Percentiles rank a stretch among this genome's conserved stretches.
These are phyloP conservation scores for Exophiala phaeomuriformis DNA, from an alignment of 2,329 filamentous ascomycete genomes.

Conservation along the genomic window DNA sequence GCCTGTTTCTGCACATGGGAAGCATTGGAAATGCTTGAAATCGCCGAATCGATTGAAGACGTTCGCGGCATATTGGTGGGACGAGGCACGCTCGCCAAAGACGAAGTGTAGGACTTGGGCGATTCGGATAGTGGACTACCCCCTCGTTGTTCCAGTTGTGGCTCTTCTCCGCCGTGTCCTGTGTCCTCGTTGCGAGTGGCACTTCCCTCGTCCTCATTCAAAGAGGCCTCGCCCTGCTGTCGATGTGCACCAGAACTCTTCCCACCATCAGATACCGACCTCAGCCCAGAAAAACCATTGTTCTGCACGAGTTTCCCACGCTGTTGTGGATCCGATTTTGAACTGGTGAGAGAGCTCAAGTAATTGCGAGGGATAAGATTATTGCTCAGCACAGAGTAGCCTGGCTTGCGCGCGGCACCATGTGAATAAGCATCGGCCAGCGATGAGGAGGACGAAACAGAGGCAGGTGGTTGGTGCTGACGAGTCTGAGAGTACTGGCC, in stretches of 20 bases:
- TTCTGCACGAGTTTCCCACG: not conserved
- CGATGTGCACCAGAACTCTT: conserved; percentile 3
- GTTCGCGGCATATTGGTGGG: conserved; percentile 53
- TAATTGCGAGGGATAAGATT: conserved; percentile 35
- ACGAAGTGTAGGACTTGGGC: conserved; percentile 13
- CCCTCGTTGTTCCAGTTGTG: not conserved
- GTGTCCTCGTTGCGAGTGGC: not conserved
- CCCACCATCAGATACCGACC: conserved; percentile 8
- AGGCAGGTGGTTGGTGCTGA: conserved; percentile 18
- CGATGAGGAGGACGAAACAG: conserved; percentile 18
- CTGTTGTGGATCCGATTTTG: conserved; percentile 14
- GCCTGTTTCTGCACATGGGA: conserved; percentile 54
- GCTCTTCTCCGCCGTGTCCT: not conserved
- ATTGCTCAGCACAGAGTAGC: conserved; percentile 19
- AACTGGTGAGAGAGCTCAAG: conserved; percentile 27
- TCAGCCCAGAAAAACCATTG: not conserved
- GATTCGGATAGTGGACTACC: conserved; percentile 9
- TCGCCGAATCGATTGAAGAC: conserved; percentile 87
- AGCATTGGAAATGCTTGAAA: conserved; percentile 62
- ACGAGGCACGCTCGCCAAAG: conserved; percentile 2
- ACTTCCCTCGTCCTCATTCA: not conserved
- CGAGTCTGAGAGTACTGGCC: conserved; percentile 18
- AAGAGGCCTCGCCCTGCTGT: conserved; percentile 7
- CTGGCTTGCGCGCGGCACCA: conserved; percentile 10
- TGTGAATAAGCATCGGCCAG: conserved; percentile 16